Percentiles rank a stretch among this genome's conserved stretches.
Conservation (phyloP, 495 filamentous ascomycete species). For the Hypoxylon crocopeplum region DNA sequence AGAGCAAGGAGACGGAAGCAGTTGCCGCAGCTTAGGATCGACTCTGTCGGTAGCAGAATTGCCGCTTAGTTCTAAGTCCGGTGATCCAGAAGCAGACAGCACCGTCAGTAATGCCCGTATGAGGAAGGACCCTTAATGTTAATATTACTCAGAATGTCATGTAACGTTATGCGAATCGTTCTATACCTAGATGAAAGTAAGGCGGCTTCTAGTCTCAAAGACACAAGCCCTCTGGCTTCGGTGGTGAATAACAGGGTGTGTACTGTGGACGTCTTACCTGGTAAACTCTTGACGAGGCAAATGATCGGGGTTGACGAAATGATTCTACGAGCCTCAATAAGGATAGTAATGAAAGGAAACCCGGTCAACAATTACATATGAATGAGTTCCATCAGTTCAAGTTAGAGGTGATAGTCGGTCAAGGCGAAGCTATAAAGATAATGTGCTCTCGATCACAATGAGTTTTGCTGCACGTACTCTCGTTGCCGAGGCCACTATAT, state of each 20-base stretch:
- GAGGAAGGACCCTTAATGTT: constrained; percentile 30
- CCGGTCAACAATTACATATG: too few relatives aligned
- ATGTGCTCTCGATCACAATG: too few relatives aligned
- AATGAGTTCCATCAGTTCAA: too few relatives aligned
- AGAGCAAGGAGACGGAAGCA: constrained; percentile 20
- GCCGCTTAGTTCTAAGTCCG: background rate
- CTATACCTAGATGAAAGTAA: constrained; percentile 4
- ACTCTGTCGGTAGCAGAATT: background rate
- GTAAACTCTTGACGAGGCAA: too few relatives aligned
- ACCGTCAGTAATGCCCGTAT: constrained; percentile 21
- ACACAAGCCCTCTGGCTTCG: constrained; percentile 1
- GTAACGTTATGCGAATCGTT: constrained; percentile 22
- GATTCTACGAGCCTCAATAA: too few relatives aligned
- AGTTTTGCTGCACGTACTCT: too few relatives aligned
- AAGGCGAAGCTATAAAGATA: too few relatives aligned
- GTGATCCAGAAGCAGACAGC: constrained; percentile 6
- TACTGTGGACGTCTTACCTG: too few relatives aligned
- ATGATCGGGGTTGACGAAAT: too few relatives aligned
- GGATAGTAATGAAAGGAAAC: too few relatives aligned
- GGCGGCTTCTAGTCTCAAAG: background rate
- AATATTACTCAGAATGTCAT: constrained; percentile 30
- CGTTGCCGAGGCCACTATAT: too few relatives aligned
- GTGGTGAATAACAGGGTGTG: constrained; percentile 5
- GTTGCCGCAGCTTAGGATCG: constrained; percentile 16
- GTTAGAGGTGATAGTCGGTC: too few relatives aligned